phyloP scores from a whole-genome alignment of 768 basidiomycete genomes.

The Russula emetica region DNA sequence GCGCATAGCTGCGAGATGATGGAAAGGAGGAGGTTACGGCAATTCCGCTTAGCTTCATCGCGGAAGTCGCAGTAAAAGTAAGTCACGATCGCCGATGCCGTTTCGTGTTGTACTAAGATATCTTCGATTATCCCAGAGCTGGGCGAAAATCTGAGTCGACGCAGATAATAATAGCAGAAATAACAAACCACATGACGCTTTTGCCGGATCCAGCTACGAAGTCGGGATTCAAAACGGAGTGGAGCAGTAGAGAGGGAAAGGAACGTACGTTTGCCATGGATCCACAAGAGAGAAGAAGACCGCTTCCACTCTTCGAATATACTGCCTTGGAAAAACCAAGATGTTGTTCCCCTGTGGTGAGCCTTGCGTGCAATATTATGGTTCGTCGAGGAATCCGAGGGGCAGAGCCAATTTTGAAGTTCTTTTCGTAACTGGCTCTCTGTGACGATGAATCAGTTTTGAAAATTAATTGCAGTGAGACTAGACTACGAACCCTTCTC shows the following conservation, averaged over 20 bases:
- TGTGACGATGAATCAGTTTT: background rate
- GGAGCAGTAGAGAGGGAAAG: background rate
- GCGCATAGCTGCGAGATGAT: background rate
- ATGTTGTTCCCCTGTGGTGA: background rate
- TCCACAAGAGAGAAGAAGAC: conserved; percentile 2
- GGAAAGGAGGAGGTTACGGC: background rate
- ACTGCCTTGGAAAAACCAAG: background rate
- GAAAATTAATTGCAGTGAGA: background rate
- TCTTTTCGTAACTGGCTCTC: background rate
- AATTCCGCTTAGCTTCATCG: background rate
- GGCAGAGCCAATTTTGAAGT: background rate
- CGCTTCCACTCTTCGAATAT: background rate
- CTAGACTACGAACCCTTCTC: background rate
- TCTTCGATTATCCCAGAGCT: background rate
- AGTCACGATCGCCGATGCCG: background rate
- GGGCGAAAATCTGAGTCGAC: background rate
- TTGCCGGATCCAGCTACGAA: background rate
- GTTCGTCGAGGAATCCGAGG: background rate
- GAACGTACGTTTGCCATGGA: conserved; percentile 1
- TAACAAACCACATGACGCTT: background rate
- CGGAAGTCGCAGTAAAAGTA: conserved; percentile 9
- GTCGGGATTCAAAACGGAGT: background rate
- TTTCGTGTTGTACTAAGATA: background rate
- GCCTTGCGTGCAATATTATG: background rate
- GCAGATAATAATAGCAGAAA: background rate